Conservation (phyloP, 306 rosid genomes). For the Amphicarpaea edgeworthii region DNA sequence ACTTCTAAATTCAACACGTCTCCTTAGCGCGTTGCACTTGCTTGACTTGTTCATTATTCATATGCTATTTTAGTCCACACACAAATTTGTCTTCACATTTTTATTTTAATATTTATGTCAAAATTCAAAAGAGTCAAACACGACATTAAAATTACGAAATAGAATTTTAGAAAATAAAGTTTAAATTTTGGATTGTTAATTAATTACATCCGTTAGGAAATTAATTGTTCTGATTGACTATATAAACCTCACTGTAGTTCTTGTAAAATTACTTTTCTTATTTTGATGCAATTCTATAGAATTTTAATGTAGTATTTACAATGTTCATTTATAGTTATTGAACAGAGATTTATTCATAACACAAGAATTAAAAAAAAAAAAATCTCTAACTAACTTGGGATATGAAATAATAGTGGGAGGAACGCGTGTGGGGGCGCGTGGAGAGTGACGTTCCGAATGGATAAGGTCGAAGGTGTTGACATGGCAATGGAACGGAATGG, state of each 20-base stretch:
- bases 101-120: not conserved
- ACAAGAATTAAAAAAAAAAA: too few relatives aligned
- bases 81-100: not conserved
- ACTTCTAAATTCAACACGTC: not conserved
- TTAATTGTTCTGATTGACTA: too few relatives aligned
- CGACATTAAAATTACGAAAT: too few relatives aligned
- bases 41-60: not conserved
- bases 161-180: too few relatives aligned
- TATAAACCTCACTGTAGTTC: too few relatives aligned
- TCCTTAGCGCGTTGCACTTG: slow-evolving; percentile 40
- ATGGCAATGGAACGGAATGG: slow-evolving; percentile 4
- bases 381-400: too few relatives aligned
- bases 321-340: not conserved
- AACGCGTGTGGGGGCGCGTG: slow-evolving; percentile 3
- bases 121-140: not conserved
- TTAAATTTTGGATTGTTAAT: too few relatives aligned
- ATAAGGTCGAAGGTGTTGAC: slow-evolving; percentile 35
- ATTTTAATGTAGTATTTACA: too few relatives aligned
- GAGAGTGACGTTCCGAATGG: slow-evolving; percentile 31
- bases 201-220: too few relatives aligned
- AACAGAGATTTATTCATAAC: not conserved
- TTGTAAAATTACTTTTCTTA: too few relatives aligned
- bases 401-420: not conserved
- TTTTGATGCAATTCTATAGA: too few relatives aligned
- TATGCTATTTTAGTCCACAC: not conserved